A percentile compares a stretch with the other conserved stretches of the same genome.
Conservation (phyloP, 257 asterid species). For the Solanum arcanum region DNA sequence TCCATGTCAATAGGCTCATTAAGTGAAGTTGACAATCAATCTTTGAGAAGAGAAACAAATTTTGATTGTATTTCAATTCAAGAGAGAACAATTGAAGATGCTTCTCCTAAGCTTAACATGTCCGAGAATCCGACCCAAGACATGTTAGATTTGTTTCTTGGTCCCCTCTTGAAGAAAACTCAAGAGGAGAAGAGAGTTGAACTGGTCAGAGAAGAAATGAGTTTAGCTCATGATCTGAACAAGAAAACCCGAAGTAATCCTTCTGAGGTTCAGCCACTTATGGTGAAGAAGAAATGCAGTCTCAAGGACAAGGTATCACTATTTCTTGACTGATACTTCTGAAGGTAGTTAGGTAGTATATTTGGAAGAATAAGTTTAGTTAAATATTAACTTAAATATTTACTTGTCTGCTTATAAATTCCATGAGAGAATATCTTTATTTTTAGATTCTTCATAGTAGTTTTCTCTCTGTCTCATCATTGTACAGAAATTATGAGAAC, state of each 20-base stretch:
- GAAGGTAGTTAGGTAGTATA: not conserved
- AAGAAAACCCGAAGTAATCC: not conserved
- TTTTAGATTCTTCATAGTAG: not conserved
- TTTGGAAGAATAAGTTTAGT: not conserved
- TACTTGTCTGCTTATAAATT: not conserved
- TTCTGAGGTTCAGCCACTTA: not conserved
- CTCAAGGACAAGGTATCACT: constrained; percentile 37
- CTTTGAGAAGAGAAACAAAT: not conserved
- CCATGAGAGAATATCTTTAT: not conserved
- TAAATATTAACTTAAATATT: not conserved
- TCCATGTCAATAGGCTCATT: not conserved
- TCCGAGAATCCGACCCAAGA: constrained; percentile 19
- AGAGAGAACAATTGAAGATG: constrained; percentile 2
- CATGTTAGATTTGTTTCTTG: constrained; percentile 35
- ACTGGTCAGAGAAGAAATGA: constrained; percentile 1
- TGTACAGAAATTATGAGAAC: not conserved
- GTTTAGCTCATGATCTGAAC: not conserved
- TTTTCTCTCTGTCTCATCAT: not conserved
- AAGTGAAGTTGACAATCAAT: not conserved
- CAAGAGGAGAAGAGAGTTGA: constrained; percentile 9
- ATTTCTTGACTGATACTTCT: constrained; percentile 14
- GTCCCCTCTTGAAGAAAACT: constrained; percentile 26
- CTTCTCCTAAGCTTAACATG: constrained; percentile 1
- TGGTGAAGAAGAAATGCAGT: constrained; percentile 32
- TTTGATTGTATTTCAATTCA: not conserved